Conservation (phyloP, 352 stramenopile species). For the Albugo laibachii region DNA sequence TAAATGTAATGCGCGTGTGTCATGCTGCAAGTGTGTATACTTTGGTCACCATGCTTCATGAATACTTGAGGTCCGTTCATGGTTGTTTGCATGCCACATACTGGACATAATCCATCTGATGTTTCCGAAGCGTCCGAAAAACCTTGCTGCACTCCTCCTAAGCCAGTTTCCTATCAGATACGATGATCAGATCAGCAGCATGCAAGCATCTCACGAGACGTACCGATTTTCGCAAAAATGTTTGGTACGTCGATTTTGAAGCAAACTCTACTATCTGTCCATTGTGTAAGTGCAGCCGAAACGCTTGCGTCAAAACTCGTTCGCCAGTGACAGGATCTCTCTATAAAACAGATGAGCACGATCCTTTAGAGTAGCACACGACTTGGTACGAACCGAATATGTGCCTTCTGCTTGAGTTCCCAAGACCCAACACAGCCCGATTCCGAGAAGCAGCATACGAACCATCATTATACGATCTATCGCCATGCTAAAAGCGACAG, state of each 20-base stretch:
- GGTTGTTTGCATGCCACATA: conserved; percentile 50
- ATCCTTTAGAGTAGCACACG: too few relatives aligned
- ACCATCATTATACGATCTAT: too few relatives aligned
- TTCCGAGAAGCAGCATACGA: too few relatives aligned
- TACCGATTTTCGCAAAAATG: conserved; percentile 33
- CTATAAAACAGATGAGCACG: neutral
- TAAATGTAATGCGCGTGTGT: conserved; percentile 42
- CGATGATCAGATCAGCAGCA: neutral
- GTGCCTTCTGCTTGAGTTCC: too few relatives aligned
- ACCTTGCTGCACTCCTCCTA: conserved; percentile 20
- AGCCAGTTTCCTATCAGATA: conserved; percentile 11
- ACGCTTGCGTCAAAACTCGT: conserved; percentile 1
- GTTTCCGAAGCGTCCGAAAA: too few relatives aligned
- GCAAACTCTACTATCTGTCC: conserved; percentile 43
- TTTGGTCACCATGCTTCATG: conserved; percentile 33
- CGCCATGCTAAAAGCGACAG: too few relatives aligned
- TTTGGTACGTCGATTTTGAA: conserved; percentile 20
- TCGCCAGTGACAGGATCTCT: neutral
- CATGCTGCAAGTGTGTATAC: conserved; percentile 48
- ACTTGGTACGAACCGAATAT: too few relatives aligned
- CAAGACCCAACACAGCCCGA: too few relatives aligned
- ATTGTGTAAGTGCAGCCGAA: conserved; percentile 42
- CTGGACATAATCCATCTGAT: conserved; percentile 20
- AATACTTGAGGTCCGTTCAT: conserved; percentile 22
- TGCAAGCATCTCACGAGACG: neutral